These are phyloP conservation scores for Trichoderma sp. DNA, from an alignment of 2,329 filamentous ascomycete genomes.

Conservation along the genomic window DNA sequence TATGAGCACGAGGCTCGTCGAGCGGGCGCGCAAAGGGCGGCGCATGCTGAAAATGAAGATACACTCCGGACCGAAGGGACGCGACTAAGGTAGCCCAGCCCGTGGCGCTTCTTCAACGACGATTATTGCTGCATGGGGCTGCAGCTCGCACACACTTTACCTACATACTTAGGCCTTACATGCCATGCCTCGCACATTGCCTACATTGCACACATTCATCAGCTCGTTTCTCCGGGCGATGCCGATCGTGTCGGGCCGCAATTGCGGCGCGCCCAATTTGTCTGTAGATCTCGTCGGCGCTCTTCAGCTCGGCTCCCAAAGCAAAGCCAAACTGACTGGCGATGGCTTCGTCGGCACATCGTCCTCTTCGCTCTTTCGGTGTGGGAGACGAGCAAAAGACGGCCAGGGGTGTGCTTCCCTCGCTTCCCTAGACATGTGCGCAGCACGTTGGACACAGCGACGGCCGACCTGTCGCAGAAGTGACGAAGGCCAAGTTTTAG, in stretches of 20 bases:
- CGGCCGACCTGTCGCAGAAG: not conserved
- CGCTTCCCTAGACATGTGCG: not conserved
- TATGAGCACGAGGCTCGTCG: conserved; percentile 1
- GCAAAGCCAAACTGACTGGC: not conserved
- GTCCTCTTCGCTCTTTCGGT: not conserved
- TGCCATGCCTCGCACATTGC: not conserved
- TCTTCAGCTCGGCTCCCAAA: not conserved
- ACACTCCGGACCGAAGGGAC: not conserved
- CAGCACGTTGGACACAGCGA: not conserved
- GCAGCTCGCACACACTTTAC: conserved; percentile 6
- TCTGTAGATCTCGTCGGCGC: conserved; percentile 9
- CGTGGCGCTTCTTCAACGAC: not conserved
- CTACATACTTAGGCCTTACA: not conserved
- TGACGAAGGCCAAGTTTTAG: conserved; percentile 17
- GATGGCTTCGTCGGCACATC: not conserved
- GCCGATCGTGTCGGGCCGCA: conserved; percentile 19
- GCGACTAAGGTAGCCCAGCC: not conserved
- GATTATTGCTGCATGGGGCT: conserved; percentile 4
- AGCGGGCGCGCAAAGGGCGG: conserved; percentile 11
- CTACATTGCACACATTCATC: conserved; percentile 5
- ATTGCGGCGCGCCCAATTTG: conserved; percentile 17
- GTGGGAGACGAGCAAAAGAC: not conserved
- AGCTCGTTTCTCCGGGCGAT: conserved; percentile 12
- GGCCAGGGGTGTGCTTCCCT: not conserved
- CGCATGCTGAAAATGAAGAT: not conserved